These are phyloP conservation scores for Hypoxylon rickii DNA, from an alignment of 495 filamentous ascomycete species.

Conservation along the genomic window DNA sequence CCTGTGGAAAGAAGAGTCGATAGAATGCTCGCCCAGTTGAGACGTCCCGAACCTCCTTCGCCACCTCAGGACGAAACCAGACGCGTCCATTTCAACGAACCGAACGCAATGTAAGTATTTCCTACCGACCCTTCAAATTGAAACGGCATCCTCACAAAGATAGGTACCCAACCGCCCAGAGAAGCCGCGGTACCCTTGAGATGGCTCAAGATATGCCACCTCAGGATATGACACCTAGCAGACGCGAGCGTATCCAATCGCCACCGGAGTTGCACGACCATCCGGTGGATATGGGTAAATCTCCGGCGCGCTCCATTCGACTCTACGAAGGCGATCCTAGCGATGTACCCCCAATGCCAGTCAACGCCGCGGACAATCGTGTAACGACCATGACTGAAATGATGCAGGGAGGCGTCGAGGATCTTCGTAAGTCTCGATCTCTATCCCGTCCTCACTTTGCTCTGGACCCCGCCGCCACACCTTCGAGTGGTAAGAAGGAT, in stretches of 20 bases:
- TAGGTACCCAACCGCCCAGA: conserved; percentile 2
- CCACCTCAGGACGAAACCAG: not conserved
- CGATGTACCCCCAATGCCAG: not conserved
- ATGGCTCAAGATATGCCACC: too few species aligned
- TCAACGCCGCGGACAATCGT: too few species aligned
- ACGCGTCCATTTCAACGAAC: not conserved
- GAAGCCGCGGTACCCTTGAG: not conserved
- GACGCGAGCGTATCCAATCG: too few species aligned
- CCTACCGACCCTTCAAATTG: not conserved
- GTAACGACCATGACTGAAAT: conserved; percentile 36
- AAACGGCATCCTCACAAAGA: conserved; percentile 7
- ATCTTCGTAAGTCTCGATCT: conserved; percentile 2
- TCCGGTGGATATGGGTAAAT: too few species aligned
- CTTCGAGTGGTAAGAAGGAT: not conserved
- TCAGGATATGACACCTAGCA: too few species aligned
- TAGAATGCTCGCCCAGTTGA: not conserved
- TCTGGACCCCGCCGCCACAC: not conserved
- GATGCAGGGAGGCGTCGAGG: not conserved
- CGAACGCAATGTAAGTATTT: conserved; percentile 12
- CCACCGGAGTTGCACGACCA: too few species aligned
- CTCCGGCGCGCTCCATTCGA: too few species aligned
- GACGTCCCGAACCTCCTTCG: not conserved
- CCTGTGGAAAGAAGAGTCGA: too few species aligned
- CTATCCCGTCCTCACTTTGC: conserved; percentile 16
- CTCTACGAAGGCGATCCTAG: not conserved